A percentile compares a stretch with the other conserved stretches of the same genome.
These are phyloP conservation scores for Chaetomium fimeti DNA, from an alignment of 495 filamentous ascomycete species.

Conservation along the genomic window DNA sequence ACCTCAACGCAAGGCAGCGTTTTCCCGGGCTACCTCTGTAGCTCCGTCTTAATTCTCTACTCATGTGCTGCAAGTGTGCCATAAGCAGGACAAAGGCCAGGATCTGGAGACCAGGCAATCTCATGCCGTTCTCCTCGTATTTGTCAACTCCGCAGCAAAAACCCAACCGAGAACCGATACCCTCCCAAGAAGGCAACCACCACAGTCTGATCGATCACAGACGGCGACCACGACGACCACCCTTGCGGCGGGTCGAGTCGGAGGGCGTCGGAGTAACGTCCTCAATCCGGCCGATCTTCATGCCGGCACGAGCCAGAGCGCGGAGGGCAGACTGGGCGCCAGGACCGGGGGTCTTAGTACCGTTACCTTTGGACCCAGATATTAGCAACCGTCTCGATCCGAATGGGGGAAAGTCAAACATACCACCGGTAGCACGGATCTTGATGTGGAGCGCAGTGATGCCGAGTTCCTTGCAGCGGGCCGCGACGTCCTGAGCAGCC, in stretches of 20 bases:
- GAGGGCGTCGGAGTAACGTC: slow-evolving; percentile 98
- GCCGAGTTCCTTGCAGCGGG: slow-evolving; percentile 98
- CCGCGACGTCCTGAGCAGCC: slow-evolving; percentile 93
- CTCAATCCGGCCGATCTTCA: slow-evolving; percentile 99
- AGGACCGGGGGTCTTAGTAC: slow-evolving; percentile 98
- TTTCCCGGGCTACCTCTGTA: slow-evolving; percentile 29
- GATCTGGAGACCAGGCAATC: slow-evolving; percentile 63
- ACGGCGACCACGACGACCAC: slow-evolving; percentile 99
- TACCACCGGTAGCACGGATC: slow-evolving; percentile 98
- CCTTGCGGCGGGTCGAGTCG: slow-evolving; percentile 98
- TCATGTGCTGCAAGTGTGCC: slow-evolving; percentile 49
- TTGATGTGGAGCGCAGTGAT: slow-evolving; percentile 99
- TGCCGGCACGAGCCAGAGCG: slow-evolving; percentile 94
- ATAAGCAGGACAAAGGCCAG: slow-evolving; percentile 53
- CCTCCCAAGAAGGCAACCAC: slow-evolving; percentile 38
- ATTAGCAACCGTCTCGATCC: slow-evolving; percentile 10
- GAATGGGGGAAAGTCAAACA: slow-evolving; percentile 23
- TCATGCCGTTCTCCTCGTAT: slow-evolving; percentile 66
- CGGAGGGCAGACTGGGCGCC: slow-evolving; percentile 98
- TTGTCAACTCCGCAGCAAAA: slow-evolving; percentile 59
- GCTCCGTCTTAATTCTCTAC: slow-evolving; percentile 36
- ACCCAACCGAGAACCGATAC: slow-evolving; percentile 46
- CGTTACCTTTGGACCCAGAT: slow-evolving; percentile 62
- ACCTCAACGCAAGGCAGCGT: slow-evolving; percentile 26
- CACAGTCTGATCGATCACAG: slow-evolving; percentile 59